Evolutionary conservation across 805 yeast species (phyloP).

Genomic region (Candida gorgasii): DNA sequence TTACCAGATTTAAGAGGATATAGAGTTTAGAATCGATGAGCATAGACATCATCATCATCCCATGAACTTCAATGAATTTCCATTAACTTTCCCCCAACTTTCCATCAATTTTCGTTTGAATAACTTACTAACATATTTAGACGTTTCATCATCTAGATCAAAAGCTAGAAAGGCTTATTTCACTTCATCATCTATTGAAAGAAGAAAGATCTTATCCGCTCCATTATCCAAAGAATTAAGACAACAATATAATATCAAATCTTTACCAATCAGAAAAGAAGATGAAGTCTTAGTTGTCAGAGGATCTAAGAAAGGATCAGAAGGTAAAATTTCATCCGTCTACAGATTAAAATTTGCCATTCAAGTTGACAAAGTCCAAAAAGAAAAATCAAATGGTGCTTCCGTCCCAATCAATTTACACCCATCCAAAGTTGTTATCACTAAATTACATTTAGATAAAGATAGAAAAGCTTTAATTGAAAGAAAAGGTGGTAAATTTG

Average conservation of each 20-base stretch:
- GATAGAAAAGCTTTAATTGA: slow-evolving; percentile 97
- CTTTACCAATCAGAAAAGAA: slow-evolving; percentile 97
- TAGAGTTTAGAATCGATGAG: slow-evolving; percentile 2
- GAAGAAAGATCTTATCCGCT: slow-evolving; percentile 95
- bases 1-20: background rate
- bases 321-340: slow-evolving; percentile 95
- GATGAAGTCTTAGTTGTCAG: slow-evolving; percentile 95
- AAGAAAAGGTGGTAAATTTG: slow-evolving; percentile 97
- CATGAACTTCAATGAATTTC: too few species aligned
- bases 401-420: slow-evolving; percentile 95
- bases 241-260: slow-evolving; percentile 92
- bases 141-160: slow-evolving; percentile 99
- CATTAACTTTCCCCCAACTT: background rate
- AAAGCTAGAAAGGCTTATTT: slow-evolving; percentile 99
- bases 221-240: slow-evolving; percentile 99
- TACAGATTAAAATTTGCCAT: slow-evolving; percentile 98
- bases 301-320: slow-evolving; percentile 99
- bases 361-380: slow-evolving; percentile 95
- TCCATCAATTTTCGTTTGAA: too few species aligned
- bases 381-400: slow-evolving; percentile 98
- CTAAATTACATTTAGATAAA: slow-evolving; percentile 97
- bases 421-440: slow-evolving; percentile 98
- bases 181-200: slow-evolving; percentile 93
- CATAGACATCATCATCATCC: background rate
- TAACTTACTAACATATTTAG: slow-evolving; percentile 42